A percentile compares a stretch with the other conserved stretches of the same genome.
phyloP scores from a whole-genome alignment of 1,284 basidiomycete genomes.

The Farysia itapuensis region DNA sequence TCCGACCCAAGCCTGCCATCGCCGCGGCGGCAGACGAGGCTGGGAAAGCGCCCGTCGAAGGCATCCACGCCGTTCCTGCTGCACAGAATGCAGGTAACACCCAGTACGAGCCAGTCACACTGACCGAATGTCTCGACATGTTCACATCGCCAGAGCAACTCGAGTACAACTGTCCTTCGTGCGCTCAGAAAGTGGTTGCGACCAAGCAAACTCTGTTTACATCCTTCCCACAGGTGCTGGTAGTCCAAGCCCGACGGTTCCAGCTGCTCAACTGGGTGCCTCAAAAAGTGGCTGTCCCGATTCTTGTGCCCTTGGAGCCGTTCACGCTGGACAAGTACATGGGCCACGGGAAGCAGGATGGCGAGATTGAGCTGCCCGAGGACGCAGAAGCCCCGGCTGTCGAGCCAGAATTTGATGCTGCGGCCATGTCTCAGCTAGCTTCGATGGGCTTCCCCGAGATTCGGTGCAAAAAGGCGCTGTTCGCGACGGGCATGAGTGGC shows the following conservation, averaged over 20 bases:
- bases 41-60: constrained; percentile 62
- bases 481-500: constrained; percentile 76
- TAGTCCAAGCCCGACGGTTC: constrained; percentile 91
- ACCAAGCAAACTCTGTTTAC: constrained; percentile 73
- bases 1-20: constrained; percentile 15
- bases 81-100: constrained; percentile 9
- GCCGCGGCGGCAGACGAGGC: constrained; percentile 1
- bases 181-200: constrained; percentile 70
- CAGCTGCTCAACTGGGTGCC: constrained; percentile 97
- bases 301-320: constrained; percentile 68
- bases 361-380: constrained; percentile 75
- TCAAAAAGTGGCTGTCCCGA: constrained; percentile 86
- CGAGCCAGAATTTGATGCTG: constrained; percentile 37
- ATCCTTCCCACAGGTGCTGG: constrained; percentile 83
- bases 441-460: constrained; percentile 55
- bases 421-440: constrained; percentile 47
- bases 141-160: constrained; percentile 72
- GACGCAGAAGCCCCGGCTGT: constrained; percentile 39
- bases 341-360: constrained; percentile 73
- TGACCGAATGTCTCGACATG: constrained; percentile 71
- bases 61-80: constrained; percentile 11
- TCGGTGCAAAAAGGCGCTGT: constrained; percentile 66
- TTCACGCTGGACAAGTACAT: constrained; percentile 72
- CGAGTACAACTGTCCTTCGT: constrained; percentile 71
- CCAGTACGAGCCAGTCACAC: constrained; percentile 71